These are phyloP conservation scores for Fraxinus angustifolia DNA, from an alignment of 305 asterid genomes.

Conservation along the genomic window DNA sequence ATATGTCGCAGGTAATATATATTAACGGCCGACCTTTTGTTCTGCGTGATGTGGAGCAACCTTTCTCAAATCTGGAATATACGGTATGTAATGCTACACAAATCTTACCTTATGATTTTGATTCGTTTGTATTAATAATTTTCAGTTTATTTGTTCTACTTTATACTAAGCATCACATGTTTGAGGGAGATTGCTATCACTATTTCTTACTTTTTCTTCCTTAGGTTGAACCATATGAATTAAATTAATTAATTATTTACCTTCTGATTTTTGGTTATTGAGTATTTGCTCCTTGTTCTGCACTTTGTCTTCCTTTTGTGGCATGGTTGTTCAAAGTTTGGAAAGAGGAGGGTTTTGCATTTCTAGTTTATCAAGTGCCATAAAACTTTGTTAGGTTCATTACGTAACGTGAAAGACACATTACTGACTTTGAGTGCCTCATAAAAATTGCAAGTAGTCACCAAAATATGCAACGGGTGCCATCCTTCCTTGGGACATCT, in stretches of 20 bases:
- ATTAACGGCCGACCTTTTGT: slow-evolving; percentile 97
- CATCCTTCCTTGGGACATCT: neutral
- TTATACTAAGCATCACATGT: slow-evolving; percentile 8
- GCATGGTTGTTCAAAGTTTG: neutral
- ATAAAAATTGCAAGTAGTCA: neutral
- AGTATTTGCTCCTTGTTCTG: neutral
- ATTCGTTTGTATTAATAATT: neutral
- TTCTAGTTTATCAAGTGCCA: neutral
- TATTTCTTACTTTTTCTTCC: slow-evolving; percentile 17
- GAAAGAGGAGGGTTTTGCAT: neutral
- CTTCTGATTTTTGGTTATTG: neutral
- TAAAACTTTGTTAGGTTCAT: neutral
- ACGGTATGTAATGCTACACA: slow-evolving; percentile 62
- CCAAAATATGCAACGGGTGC: neutral
- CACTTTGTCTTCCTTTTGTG: neutral
- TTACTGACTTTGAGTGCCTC: neutral
- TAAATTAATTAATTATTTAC: neutral
- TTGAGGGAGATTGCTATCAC: slow-evolving; percentile 8
- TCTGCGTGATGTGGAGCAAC: slow-evolving; percentile 95
- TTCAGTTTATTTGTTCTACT: neutral
- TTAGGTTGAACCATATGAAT: neutral
- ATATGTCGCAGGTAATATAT: slow-evolving; percentile 73
- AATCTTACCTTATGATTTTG: slow-evolving; percentile 14
- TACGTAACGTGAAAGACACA: neutral
- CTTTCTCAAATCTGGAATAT: slow-evolving; percentile 95